Conservation (phyloP, 2,329 filamentous ascomycete species). For the Calonectria multiphialidica region DNA sequence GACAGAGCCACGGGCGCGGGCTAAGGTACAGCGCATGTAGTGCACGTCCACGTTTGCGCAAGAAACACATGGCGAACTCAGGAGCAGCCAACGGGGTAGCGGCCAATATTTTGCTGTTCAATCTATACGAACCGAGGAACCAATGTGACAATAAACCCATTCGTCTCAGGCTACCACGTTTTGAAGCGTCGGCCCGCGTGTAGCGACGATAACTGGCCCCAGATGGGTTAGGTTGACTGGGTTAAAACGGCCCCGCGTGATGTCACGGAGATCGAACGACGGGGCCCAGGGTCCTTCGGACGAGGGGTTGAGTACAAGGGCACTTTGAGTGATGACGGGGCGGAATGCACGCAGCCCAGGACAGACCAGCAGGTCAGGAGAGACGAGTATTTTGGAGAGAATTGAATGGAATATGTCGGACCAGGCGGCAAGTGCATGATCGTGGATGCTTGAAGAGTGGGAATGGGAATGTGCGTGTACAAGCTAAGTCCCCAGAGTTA, state of each 20-base stretch:
- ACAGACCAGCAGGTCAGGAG: background rate
- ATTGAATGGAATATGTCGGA: background rate
- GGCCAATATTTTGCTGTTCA: background rate
- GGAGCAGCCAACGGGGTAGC: background rate
- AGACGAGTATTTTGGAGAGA: background rate
- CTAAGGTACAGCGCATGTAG: background rate
- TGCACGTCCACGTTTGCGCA: background rate
- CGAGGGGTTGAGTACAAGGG: slow-evolving; percentile 20
- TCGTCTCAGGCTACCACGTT: slow-evolving; percentile 30
- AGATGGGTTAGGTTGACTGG: slow-evolving; percentile 2
- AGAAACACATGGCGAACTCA: slow-evolving; percentile 13
- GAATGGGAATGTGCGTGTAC: background rate
- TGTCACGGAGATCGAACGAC: slow-evolving; percentile 41
- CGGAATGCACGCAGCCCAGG: background rate
- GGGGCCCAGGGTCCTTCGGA: slow-evolving; percentile 22
- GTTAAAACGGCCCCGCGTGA: slow-evolving; percentile 30
- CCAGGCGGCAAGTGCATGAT: background rate
- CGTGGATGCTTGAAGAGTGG: background rate
- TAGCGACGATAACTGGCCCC: slow-evolving; percentile 18
- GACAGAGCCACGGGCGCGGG: background rate
- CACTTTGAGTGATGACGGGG: slow-evolving; percentile 5
- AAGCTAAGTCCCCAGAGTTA: background rate
- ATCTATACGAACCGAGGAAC: background rate
- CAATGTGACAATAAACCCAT: slow-evolving; percentile 16
- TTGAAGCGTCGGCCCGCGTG: slow-evolving; percentile 28